These are phyloP conservation scores for Hansfordia pulvinata DNA, from an alignment of 2,329 filamentous ascomycete genomes.

Conservation along the genomic window DNA sequence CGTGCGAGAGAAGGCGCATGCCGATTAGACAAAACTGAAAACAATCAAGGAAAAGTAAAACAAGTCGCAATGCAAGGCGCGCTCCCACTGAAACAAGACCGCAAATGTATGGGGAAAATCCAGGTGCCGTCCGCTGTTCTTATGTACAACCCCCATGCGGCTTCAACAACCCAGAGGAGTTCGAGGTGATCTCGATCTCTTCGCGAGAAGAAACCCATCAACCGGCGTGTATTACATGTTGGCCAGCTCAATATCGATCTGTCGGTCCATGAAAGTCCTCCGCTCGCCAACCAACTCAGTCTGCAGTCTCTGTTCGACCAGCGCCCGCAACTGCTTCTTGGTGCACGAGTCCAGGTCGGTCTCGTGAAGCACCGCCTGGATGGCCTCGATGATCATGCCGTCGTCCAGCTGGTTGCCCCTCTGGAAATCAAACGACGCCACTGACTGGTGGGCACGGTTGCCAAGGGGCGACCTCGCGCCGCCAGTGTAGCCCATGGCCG, in stretches of 20 bases:
- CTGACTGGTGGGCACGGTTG: constrained; percentile 28
- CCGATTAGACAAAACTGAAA: no score
- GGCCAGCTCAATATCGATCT: constrained; percentile 87
- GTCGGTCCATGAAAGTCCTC: constrained; percentile 76
- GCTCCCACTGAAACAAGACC: no score
- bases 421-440: constrained; percentile 46
- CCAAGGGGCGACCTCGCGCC: constrained; percentile 32
- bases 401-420: constrained; percentile 53
- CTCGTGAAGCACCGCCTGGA: constrained; percentile 69
- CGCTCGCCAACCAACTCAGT: constrained; percentile 78
- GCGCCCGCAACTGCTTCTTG: constrained; percentile 87
- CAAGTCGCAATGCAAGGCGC: no score
- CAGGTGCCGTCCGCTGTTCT: no score
- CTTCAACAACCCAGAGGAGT: no score
- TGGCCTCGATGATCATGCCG: constrained; percentile 66
- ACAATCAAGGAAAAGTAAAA: no score
- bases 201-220: no score
- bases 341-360: constrained; percentile 95
- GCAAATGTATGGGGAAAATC: no score
- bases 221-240: constrained; percentile 54
- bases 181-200: no score
- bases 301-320: constrained; percentile 88
- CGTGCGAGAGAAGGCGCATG: no score
- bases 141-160: no score
- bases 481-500: constrained; percentile 31